phyloP scores from a whole-genome alignment of 768 basidiomycete genomes.

The Amanita inopinata region DNA sequence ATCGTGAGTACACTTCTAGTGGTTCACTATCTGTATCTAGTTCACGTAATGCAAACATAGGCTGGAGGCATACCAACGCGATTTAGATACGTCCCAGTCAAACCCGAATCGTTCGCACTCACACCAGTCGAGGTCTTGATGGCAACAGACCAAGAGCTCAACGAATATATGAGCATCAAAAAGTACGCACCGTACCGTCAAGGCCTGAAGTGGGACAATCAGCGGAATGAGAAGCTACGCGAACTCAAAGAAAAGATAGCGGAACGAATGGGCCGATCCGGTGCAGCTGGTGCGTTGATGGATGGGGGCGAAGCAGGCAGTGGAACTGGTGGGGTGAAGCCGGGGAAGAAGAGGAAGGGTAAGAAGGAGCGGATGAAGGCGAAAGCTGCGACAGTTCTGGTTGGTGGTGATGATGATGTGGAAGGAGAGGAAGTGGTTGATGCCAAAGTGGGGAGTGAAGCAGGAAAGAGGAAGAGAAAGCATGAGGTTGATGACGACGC shows the following conservation, averaged over 20 bases:
- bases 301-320: slow-evolving; percentile 15
- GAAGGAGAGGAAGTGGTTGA: slow-evolving; percentile 10
- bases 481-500: slow-evolving; percentile 12
- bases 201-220: slow-evolving; percentile 49
- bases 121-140: slow-evolving; percentile 80
- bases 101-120: slow-evolving; percentile 55
- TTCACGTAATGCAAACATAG: slow-evolving; percentile 28
- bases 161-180: slow-evolving; percentile 83
- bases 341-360: slow-evolving; percentile 53
- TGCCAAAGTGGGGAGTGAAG: slow-evolving; percentile 15
- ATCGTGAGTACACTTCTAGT: slow-evolving; percentile 45
- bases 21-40: background rate
- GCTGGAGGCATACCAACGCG: slow-evolving; percentile 85
- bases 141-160: slow-evolving; percentile 89
- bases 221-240: slow-evolving; percentile 52
- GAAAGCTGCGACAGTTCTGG: slow-evolving; percentile 25
- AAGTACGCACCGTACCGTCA: slow-evolving; percentile 86
- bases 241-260: slow-evolving; percentile 61
- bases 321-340: slow-evolving; percentile 16
- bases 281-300: slow-evolving; percentile 13
- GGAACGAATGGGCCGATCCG: slow-evolving; percentile 25
- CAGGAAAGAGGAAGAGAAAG: slow-evolving; percentile 22
- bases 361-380: slow-evolving; percentile 58
- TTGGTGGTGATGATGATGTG: slow-evolving; percentile 12
- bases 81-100: slow-evolving; percentile 80